Evolutionary conservation across 257 asterid species (phyloP).

Genomic region (Ballota nigra): DNA sequence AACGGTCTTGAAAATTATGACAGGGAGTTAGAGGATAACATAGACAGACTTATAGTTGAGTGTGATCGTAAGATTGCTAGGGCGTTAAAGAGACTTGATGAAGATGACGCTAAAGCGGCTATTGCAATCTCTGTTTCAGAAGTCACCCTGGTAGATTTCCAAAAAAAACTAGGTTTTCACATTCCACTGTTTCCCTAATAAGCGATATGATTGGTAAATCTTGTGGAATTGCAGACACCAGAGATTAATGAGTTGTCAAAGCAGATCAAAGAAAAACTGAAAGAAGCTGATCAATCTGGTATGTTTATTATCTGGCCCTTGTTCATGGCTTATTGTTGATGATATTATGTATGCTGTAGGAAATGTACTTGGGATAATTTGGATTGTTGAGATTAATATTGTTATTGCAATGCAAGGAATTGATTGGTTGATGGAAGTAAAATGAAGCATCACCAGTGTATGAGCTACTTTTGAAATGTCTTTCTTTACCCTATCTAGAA

Average conservation of each 20-base stretch:
- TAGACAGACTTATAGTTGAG: constrained; percentile 92
- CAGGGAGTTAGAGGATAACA: constrained; percentile 88
- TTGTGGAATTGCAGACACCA: constrained; percentile 53
- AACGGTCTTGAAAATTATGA: constrained; percentile 87
- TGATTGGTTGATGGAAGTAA: constrained; percentile 23
- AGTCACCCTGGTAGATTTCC: constrained; percentile 64
- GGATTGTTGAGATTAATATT: neutral
- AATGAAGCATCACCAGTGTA: neutral
- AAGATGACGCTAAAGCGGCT: constrained; percentile 98
- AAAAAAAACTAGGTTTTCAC: neutral
- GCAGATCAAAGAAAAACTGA: constrained; percentile 79
- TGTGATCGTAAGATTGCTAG: constrained; percentile 86
- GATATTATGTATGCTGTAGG: neutral
- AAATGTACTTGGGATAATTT: neutral
- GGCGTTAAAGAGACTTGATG: constrained; percentile 89
- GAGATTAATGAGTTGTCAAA: constrained; percentile 80
- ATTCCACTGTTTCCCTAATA: neutral
- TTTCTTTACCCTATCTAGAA: neutral
- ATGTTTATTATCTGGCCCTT: constrained; percentile 19
- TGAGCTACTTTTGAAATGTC: neutral
- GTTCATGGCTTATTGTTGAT: neutral
- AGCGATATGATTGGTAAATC: constrained; percentile 6
- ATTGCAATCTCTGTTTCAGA: constrained; percentile 90
- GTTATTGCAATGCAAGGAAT: constrained; percentile 8
- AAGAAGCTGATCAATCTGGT: constrained; percentile 79